A percentile compares a stretch with the other conserved stretches of the same genome.
Evolutionary conservation across 148 eudicot species (phyloP).

Genomic region (Chenopodium suecicum): DNA sequence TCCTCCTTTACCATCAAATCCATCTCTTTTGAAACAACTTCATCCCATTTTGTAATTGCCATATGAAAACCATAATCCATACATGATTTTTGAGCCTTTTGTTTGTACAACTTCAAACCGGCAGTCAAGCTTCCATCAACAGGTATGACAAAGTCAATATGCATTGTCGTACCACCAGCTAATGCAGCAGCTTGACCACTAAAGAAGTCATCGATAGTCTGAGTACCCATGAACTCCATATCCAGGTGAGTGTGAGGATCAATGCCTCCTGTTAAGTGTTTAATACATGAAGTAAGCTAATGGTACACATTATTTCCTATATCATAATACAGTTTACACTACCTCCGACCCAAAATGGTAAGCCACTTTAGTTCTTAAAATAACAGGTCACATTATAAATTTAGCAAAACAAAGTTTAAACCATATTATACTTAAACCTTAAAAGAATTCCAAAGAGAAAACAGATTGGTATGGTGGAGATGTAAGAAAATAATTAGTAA

Average conservation of each 20-base stretch:
- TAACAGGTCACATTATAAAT: too few species aligned
- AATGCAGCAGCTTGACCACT: conserved; percentile 97
- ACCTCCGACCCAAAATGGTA: too few species aligned
- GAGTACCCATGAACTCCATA: conserved; percentile 84
- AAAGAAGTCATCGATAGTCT: conserved; percentile 88
- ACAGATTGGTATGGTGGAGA: too few species aligned
- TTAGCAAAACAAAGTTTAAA: too few species aligned
- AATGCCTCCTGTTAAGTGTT: conserved; percentile 72
- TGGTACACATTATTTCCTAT: neutral
- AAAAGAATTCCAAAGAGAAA: too few species aligned
- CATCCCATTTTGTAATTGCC: conserved; percentile 98
- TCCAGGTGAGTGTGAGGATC: conserved; percentile 96
- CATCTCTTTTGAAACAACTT: conserved; percentile 79
- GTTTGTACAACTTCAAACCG: conserved; percentile 62
- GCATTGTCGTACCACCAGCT: conserved; percentile 99
- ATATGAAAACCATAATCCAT: conserved; percentile 99
- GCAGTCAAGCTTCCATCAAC: conserved; percentile 74
- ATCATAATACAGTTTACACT: conserved; percentile 3
- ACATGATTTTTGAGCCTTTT: conserved; percentile 68
- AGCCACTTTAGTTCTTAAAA: too few species aligned
- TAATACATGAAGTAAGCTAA: conserved; percentile 1
- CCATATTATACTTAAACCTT: too few species aligned
- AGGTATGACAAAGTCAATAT: conserved; percentile 94
- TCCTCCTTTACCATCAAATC: conserved; percentile 91
- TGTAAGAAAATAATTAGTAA: too few species aligned